phyloP scores from a whole-genome alignment of 2,329 filamentous ascomycete species.

The Colletotrichum cuscutae region DNA sequence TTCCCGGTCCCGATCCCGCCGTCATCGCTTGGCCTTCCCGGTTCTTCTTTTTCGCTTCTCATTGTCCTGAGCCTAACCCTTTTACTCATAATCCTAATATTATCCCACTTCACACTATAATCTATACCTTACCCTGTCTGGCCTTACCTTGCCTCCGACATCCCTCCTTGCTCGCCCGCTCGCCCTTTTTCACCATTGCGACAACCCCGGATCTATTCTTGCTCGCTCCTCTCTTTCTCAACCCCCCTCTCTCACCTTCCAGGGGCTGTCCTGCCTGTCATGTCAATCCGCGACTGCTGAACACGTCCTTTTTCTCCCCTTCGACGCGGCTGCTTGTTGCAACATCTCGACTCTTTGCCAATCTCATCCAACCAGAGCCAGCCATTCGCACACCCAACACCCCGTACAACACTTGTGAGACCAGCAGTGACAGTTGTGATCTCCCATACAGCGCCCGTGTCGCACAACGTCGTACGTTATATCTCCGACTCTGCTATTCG shows the following conservation, averaged over 20 bases:
- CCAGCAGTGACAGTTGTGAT: conserved; percentile 18
- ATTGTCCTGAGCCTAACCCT: conserved; percentile 12
- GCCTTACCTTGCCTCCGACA: conserved; percentile 20
- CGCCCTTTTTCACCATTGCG: conserved; percentile 20
- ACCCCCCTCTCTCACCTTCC: conserved; percentile 22
- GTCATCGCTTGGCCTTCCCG: conserved; percentile 22
- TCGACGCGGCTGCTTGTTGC: conserved; percentile 1
- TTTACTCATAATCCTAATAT: conserved; percentile 35
- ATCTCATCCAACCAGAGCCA: conserved; percentile 3
- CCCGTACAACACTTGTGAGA: conserved; percentile 5
- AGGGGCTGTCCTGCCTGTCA: conserved; percentile 33
- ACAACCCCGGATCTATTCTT: conserved; percentile 26
- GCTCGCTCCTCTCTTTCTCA: conserved; percentile 15
- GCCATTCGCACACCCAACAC: background rate
- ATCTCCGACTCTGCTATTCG: background rate
- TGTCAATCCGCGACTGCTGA: conserved; percentile 27
- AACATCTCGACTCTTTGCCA: conserved; percentile 1
- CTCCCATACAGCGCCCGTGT: conserved; percentile 22
- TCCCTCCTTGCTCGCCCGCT: conserved; percentile 22
- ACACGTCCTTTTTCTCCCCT: conserved; percentile 7
- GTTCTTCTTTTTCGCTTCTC: conserved; percentile 22
- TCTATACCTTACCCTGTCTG: conserved; percentile 30
- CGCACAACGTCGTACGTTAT: conserved; percentile 11
- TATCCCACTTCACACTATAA: conserved; percentile 31
- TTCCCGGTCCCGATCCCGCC: conserved; percentile 7